Evolutionary conservation across 2,329 filamentous ascomycete species (phyloP).

Genomic region (Aspergillaceae sp.): DNA sequence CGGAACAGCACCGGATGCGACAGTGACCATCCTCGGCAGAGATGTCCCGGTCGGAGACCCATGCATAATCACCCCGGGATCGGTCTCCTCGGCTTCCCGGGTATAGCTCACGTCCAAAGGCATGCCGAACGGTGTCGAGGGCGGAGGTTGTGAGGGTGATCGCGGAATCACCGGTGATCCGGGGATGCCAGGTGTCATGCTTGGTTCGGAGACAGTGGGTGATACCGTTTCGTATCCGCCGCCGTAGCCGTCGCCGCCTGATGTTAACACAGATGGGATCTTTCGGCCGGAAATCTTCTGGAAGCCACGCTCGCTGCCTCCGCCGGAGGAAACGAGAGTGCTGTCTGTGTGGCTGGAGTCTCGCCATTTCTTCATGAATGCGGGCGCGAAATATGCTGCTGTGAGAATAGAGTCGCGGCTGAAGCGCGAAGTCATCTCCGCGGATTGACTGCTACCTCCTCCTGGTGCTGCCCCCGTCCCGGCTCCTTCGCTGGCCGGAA

Average conservation of each 20-base stretch:
- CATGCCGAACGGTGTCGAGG: slow-evolving; percentile 21
- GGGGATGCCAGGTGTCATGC: slow-evolving; percentile 13
- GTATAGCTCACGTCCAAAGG: slow-evolving; percentile 25
- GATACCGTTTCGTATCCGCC: slow-evolving; percentile 25
- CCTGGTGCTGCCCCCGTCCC: slow-evolving; percentile 8
- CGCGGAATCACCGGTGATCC: slow-evolving; percentile 17
- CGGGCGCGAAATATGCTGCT: slow-evolving; percentile 29
- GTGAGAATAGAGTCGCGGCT: slow-evolving; percentile 34
- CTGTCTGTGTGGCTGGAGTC: slow-evolving; percentile 29
- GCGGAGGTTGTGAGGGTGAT: slow-evolving; percentile 18
- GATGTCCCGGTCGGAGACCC: slow-evolving; percentile 38
- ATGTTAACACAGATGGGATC: slow-evolving; percentile 38
- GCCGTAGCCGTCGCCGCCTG: slow-evolving; percentile 40
- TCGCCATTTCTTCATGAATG: slow-evolving; percentile 36
- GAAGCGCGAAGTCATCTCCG: slow-evolving; percentile 28
- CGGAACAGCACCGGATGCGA: not conserved
- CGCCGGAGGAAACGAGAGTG: slow-evolving; percentile 20
- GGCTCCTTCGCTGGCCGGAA: slow-evolving; percentile 18
- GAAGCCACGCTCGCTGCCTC: slow-evolving; percentile 39
- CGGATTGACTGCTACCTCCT: slow-evolving; percentile 10
- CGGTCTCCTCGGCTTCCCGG: slow-evolving; percentile 21
- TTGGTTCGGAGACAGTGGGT: slow-evolving; percentile 20
- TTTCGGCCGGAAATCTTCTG: slow-evolving; percentile 43
- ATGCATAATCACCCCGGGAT: slow-evolving; percentile 28
- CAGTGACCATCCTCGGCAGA: slow-evolving; percentile 27